Evolutionary conservation across 139 green algal genomes (phyloP).

Genomic region (Mesotaenium endlicherianum): DNA sequence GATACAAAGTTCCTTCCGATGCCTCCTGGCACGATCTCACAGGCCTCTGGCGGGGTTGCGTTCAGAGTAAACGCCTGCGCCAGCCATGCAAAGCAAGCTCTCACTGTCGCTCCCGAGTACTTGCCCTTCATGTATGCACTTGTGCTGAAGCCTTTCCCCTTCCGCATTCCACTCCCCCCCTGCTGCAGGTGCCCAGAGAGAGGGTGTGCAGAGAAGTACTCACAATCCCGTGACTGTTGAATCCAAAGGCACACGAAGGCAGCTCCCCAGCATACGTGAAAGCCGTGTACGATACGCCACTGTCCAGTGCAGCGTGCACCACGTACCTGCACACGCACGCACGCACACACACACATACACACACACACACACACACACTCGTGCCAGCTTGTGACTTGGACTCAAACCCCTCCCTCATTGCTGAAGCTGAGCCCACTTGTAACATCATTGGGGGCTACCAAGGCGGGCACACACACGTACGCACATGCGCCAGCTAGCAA

Average conservation of each 20-base stretch:
- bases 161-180: too few species aligned
- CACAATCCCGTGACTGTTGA: constrained; percentile 15
- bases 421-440: too few species aligned
- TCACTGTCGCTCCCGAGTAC: background rate
- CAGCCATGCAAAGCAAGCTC: background rate
- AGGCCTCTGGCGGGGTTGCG: constrained; percentile 9
- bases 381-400: too few species aligned
- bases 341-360: too few species aligned
- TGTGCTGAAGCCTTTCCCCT: background rate
- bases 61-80: constrained; percentile 38
- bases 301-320: background rate
- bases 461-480: too few species aligned
- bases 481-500: too few species aligned
- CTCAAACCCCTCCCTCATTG: too few species aligned
- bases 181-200: too few species aligned
- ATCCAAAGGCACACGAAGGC: constrained; percentile 15
- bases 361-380: too few species aligned
- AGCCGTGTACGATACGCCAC: constrained; percentile 15
- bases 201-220: too few species aligned
- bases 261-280: constrained; percentile 43
- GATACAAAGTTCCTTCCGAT: constrained; percentile 42
- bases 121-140: background rate
- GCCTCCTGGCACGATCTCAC: constrained; percentile 11
- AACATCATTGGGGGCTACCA: too few species aligned
- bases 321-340: constrained; percentile 15